Percentiles rank a stretch among this genome's conserved stretches.
Conservation (phyloP, 768 basidiomycete species). For the Amanita pallidorosea region DNA sequence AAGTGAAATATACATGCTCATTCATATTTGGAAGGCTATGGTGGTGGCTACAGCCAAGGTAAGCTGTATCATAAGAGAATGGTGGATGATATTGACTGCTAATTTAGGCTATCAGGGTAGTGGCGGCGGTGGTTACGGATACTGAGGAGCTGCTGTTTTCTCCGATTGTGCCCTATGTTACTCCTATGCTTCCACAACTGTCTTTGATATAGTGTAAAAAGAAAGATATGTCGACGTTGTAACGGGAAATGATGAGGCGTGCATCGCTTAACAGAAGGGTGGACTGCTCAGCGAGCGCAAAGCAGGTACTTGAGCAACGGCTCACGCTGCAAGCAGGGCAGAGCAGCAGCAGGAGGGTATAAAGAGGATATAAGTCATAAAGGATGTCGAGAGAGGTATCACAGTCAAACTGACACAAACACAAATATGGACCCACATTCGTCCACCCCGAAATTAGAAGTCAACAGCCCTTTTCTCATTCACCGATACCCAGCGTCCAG, state of each 20-base stretch:
- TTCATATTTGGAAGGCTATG: slow-evolving; percentile 5
- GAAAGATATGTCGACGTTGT: background rate
- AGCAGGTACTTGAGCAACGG: no score
- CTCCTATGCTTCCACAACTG: background rate
- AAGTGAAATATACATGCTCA: background rate
- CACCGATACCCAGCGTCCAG: slow-evolving; percentile 4
- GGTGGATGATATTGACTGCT: background rate
- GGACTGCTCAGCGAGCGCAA: no score
- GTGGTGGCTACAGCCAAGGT: background rate
- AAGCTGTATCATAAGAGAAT: background rate
- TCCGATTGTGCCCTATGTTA: background rate
- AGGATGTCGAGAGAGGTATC: background rate
- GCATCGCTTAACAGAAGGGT: background rate
- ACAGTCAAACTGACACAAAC: slow-evolving; percentile 6
- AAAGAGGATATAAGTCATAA: background rate
- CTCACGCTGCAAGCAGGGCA: background rate
- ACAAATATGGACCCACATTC: slow-evolving; percentile 22
- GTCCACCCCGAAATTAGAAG: slow-evolving; percentile 9
- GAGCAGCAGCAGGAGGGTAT: background rate
- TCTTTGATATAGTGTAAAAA: background rate
- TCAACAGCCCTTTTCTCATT: slow-evolving; percentile 9
- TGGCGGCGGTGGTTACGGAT: slow-evolving; percentile 14
- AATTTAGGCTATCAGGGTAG: background rate
- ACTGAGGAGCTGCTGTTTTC: background rate
- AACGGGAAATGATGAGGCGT: background rate